Base-by-base conservation (phyloP, 129 eudicot genomes). In the Lactuca saligna region DNA sequence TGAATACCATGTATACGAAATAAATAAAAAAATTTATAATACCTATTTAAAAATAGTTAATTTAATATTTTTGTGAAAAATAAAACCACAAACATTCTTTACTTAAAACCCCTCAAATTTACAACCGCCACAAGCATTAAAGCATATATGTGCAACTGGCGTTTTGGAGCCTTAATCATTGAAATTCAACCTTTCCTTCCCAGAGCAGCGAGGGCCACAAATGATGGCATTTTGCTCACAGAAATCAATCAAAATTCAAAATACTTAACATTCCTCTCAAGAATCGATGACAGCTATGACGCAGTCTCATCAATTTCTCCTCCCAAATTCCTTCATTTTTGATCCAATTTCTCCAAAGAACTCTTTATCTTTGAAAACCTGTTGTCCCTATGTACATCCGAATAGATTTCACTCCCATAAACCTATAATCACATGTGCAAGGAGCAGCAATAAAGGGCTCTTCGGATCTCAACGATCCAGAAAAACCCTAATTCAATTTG, bases 401-500 rank as follows among this genome's bases (percentile, higher is more conserved):
- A 67, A 48, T 12, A 1, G 7, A 35, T 13, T 39, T 51, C 70
- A 6, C 12, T 31, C 70, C 64, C 65, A 70, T 29, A 61, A 69
- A 54, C 55, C 71, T 4, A 33, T 34, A 76, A 76, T 69, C 14
- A 69, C 81, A 53, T 76, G 70, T 25, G 81, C 81, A 31, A 33
- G 61, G 48, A 65, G 14, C 53, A 67, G 65, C 57, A 55, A 35
- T 16, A 76, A 42, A 61, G 59, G 70, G 0, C 9, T 76, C 4
- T 13, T 69, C 59, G 14, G 51, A 32, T 76, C 81, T 32, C 75
- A 61, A 69, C 62, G 70, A 61, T 76, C 81, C 3, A 63, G 53
- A 3, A 61, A 76, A 69, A 69, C 75, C 81, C 70, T 69, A 31
- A 55, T 69, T 8, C 70, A 32, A 39, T 76, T 76, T 65, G 70